Base-by-base conservation (phyloP, 192 early-diverging fungal species). In the Coemansia sp. region DNA sequence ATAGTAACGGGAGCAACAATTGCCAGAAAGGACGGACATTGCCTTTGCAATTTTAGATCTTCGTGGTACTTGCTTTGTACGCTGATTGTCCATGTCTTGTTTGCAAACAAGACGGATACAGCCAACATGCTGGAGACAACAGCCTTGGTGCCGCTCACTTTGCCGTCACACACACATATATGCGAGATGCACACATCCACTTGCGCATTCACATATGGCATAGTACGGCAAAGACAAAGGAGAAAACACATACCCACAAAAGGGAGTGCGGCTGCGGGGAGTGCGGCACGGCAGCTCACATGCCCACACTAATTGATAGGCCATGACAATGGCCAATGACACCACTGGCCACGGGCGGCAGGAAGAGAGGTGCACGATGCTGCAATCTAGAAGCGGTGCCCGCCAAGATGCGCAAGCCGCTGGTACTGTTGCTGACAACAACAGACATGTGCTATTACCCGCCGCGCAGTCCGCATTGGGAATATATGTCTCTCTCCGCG, bases 391-490 rank as follows among this genome's bases (percentile, higher is more conserved):
- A 59, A 59, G 67, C 56, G 58, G 65, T n/a, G 39, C 29, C 22
- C 27, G 55, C 27, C 55, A 31, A 56, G 31, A 27, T 56, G 55
- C 12, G 55, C 55, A 56, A 56, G 55, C 56, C 29, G 56, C 31
- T n/a, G 50, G 56, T 41, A 68, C 45, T 50, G 42, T 22, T 48
- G 58, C 32, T 68, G 42, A 36, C 60, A 41, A 31, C 22, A 36
- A 58, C 65, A 46, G 31, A 34, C 17, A 61, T 68, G 58, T 29
- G 22, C 41, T 61, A 46, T 68, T 67, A 59, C 53, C 65, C 55
- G 65, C 55, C 53, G 41, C 55, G 56, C 56, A 59, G 56, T 34
- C 56, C 32, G 56, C 56, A 59, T 59, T 24, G 56, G 34, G 17
- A 59, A 59, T 17, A n/a, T 27, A 31, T 19, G 31, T 29, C 51